phyloP scores from a whole-genome alignment of 768 basidiomycete species.

The Lyophyllum decastes region DNA sequence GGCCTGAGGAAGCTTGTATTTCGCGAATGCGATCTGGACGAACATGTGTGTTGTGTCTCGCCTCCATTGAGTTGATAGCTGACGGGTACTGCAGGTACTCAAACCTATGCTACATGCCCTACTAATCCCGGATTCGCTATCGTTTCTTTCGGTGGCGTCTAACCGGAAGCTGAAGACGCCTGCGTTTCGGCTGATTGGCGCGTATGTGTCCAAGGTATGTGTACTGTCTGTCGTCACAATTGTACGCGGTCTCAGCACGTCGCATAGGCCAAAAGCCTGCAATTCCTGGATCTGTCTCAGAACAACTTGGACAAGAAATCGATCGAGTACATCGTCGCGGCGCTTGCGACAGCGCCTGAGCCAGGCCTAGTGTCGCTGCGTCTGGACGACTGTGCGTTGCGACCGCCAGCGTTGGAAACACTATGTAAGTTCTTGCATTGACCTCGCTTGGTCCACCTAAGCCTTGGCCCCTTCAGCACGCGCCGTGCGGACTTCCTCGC shows the following conservation, averaged over 20 bases:
- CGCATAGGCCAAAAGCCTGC: slow-evolving; percentile 66
- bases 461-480: slow-evolving; percentile 51
- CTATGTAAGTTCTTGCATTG: slow-evolving; percentile 58
- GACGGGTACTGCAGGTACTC: slow-evolving; percentile 50
- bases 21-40: slow-evolving; percentile 86
- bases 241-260: neutral
- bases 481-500: slow-evolving; percentile 76
- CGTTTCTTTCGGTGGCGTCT: slow-evolving; percentile 83
- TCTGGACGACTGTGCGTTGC: slow-evolving; percentile 83
- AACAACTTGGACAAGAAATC: slow-evolving; percentile 83
- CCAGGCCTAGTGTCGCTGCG: slow-evolving; percentile 75
- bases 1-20: slow-evolving; percentile 84
- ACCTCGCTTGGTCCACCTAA: slow-evolving; percentile 5
- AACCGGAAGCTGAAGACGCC: slow-evolving; percentile 78
- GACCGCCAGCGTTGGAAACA: slow-evolving; percentile 73
- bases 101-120: slow-evolving; percentile 92
- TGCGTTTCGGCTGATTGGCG: slow-evolving; percentile 79
- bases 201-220: slow-evolving; percentile 72
- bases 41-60: slow-evolving; percentile 50
- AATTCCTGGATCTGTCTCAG: slow-evolving; percentile 90
- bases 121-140: slow-evolving; percentile 78
- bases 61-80: neutral
- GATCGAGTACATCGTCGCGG: slow-evolving; percentile 77
- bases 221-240: neutral
- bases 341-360: slow-evolving; percentile 55